These are phyloP conservation scores for Umbelopsis vinacea DNA, from an alignment of 192 early-diverging fungal genomes.

Conservation along the genomic window DNA sequence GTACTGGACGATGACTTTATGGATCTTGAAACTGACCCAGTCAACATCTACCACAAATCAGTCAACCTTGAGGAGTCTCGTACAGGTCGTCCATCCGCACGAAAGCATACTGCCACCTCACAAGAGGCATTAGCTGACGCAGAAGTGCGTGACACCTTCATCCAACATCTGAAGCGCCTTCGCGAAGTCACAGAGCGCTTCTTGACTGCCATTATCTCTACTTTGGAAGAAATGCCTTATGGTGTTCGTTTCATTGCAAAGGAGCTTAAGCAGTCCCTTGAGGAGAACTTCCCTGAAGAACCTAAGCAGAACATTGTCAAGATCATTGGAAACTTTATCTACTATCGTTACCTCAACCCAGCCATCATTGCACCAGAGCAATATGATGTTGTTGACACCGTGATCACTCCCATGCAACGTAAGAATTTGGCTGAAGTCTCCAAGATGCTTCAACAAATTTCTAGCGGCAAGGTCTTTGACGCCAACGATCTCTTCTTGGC, in stretches of 20 bases:
- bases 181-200: constrained; percentile 83
- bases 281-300: constrained; percentile 82
- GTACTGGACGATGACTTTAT: constrained; percentile 78
- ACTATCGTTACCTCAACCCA: constrained; percentile 98
- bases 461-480: constrained; percentile 81
- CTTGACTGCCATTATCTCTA: constrained; percentile 78
- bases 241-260: constrained; percentile 96
- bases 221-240: constrained; percentile 89
- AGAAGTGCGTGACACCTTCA: constrained; percentile 72
- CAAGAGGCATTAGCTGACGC: constrained; percentile 84
- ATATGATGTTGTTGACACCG: constrained; percentile 91
- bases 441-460: constrained; percentile 95
- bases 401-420: constrained; percentile 86
- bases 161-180: constrained; percentile 75
- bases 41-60: constrained; percentile 83
- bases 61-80: constrained; percentile 90
- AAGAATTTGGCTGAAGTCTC: constrained; percentile 95
- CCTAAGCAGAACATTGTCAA: constrained; percentile 81
- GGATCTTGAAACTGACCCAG: constrained; percentile 91
- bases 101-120: constrained; percentile 76
- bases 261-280: constrained; percentile 79
- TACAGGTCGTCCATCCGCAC: constrained; percentile 80
- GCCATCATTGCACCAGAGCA: constrained; percentile 97
- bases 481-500: constrained; percentile 72
- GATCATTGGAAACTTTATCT: constrained; percentile 93